Conservation (phyloP, 2,329 filamentous ascomycete species). For the Pyrenophora tritici-repentis region DNA sequence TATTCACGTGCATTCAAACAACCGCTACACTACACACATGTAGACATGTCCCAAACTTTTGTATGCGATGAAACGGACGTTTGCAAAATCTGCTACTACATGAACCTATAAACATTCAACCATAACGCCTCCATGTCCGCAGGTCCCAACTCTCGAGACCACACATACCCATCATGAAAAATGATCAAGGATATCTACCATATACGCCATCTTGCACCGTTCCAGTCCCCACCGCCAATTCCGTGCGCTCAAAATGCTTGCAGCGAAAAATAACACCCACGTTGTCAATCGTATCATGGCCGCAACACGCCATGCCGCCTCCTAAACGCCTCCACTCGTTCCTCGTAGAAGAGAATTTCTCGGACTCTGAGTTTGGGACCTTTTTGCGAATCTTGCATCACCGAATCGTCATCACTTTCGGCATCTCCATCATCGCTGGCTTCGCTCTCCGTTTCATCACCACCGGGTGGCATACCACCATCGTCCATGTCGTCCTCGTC, state of each 20-base stretch:
- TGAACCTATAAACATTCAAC: slow-evolving; percentile 1
- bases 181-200: slow-evolving; percentile 20
- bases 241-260: slow-evolving; percentile 7
- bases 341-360: slow-evolving; percentile 84
- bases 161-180: slow-evolving; percentile 8
- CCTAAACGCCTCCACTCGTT: slow-evolving; percentile 76
- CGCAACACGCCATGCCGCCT: slow-evolving; percentile 62
- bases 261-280: slow-evolving; percentile 8
- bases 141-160: slow-evolving; percentile 1
- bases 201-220: slow-evolving; percentile 19
- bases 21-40: too few relatives aligned
- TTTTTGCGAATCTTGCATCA: slow-evolving; percentile 55
- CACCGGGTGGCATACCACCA: slow-evolving; percentile 56
- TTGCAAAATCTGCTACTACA: slow-evolving; percentile 11
- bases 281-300: slow-evolving; percentile 18
- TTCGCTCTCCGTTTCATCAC: slow-evolving; percentile 42
- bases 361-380: slow-evolving; percentile 65
- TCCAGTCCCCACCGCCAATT: slow-evolving; percentile 6
- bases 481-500: slow-evolving; percentile 58
- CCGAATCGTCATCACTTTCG: slow-evolving; percentile 58
- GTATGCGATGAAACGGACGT: background rate
- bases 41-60: too few relatives aligned
- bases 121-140: background rate
- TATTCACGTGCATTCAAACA: slow-evolving; percentile 20
- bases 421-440: slow-evolving; percentile 46